These are phyloP conservation scores for Solanum raphanifolium DNA, from an alignment of 257 asterid genomes.

Conservation along the genomic window DNA sequence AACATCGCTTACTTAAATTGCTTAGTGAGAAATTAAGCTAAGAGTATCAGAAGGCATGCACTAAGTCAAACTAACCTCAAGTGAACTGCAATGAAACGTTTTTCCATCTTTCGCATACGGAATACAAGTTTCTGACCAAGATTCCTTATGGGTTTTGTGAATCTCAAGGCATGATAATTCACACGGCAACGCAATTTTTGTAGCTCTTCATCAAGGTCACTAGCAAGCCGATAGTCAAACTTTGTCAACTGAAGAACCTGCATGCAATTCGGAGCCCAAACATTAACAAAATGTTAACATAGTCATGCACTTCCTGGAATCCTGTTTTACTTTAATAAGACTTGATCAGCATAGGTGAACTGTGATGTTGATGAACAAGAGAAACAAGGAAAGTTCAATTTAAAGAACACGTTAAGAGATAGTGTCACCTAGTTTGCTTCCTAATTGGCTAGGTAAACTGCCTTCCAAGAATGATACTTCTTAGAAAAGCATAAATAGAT, in stretches of 20 bases:
- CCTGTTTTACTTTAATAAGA: background rate
- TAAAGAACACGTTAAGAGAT: background rate
- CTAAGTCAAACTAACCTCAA: conserved; percentile 52
- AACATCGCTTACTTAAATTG: background rate
- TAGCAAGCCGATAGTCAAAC: conserved; percentile 93
- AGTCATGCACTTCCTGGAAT: background rate
- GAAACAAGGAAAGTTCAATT: background rate
- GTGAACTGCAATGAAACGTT: conserved; percentile 86
- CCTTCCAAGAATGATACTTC: background rate
- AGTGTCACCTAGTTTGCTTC: background rate
- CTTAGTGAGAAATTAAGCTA: background rate
- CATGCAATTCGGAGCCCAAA: conserved; percentile 6
- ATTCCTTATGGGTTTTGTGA: conserved; percentile 69
- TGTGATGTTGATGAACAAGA: background rate
- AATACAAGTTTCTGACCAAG: conserved; percentile 74
- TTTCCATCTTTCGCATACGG: conserved; percentile 76
- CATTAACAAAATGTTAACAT: background rate
- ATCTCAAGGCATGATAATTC: conserved; percentile 86
- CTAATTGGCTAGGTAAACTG: background rate
- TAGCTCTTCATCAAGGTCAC: conserved; percentile 74
- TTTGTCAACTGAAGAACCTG: conserved; percentile 99
- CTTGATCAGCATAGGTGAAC: background rate
- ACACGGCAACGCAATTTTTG: conserved; percentile 94
- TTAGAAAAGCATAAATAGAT: background rate
- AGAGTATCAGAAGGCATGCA: background rate